A percentile compares a stretch with the other conserved stretches of the same genome.
phyloP scores from a whole-genome alignment of 345 rosid species.

The Syzygium jambos region DNA sequence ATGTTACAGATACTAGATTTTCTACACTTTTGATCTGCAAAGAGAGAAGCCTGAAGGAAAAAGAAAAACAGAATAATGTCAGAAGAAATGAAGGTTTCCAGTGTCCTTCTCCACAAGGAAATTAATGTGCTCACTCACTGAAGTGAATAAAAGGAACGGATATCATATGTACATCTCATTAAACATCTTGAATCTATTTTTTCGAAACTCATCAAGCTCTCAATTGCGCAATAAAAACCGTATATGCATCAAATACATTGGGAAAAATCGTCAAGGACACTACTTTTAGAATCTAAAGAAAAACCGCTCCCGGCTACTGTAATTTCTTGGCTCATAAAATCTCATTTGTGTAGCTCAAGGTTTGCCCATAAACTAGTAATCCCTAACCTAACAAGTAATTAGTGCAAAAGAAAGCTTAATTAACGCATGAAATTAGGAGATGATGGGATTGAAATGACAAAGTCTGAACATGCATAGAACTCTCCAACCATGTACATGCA shows the following conservation, averaged over 20 bases:
- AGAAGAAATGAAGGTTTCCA: not conserved
- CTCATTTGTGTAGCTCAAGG: not conserved
- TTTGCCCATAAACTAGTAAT: not conserved
- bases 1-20: constrained; percentile 24
- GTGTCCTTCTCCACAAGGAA: not conserved
- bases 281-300: not conserved
- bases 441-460: not conserved
- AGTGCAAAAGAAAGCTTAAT: not conserved
- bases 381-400: not conserved
- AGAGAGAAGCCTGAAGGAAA: constrained; percentile 19
- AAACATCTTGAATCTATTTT: not conserved
- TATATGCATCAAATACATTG: not conserved
- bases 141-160: not conserved
- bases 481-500: not conserved
- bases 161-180: not conserved
- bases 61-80: not conserved
- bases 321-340: not conserved
- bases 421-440: not conserved
- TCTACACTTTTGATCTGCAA: constrained; percentile 20
- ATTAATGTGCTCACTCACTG: not conserved
- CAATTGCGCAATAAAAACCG: not conserved
- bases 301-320: not conserved
- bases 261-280: not conserved
- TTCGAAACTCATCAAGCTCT: not conserved
- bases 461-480: not conserved